Evolutionary conservation across 306 rosid genomes (phyloP).

Genomic region (Chamaecrista fasciculata): DNA sequence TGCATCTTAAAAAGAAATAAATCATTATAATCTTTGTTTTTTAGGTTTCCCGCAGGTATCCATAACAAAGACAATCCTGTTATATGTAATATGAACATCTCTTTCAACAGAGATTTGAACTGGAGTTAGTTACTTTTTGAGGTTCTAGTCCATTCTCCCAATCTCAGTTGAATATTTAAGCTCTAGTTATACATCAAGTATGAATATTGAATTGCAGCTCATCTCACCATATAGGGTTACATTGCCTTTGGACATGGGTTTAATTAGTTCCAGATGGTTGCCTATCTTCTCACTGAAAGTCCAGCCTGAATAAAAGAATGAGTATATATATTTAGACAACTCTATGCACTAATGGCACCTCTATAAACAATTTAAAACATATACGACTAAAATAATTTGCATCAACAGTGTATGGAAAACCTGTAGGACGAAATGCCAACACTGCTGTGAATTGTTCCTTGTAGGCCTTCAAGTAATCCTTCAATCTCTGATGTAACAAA

Average conservation of each 20-base stretch:
- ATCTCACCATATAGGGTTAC: constrained; percentile 51
- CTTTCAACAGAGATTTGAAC: too few relatives aligned
- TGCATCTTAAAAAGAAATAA: constrained; percentile 6
- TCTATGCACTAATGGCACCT: constrained; percentile 5
- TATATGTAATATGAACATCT: too few relatives aligned
- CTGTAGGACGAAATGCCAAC: constrained; percentile 63
- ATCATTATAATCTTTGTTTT: too few relatives aligned
- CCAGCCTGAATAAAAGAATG: constrained; percentile 42
- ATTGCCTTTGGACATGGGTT: constrained; percentile 49
- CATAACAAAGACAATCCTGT: too few relatives aligned
- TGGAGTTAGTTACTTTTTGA: too few relatives aligned
- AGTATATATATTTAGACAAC: not conserved
- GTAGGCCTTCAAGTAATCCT: constrained; percentile 50
- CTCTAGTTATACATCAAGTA: constrained; percentile 24
- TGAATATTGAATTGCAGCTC: constrained; percentile 22
- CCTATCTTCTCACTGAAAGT: constrained; percentile 48
- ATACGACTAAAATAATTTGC: constrained; percentile 10
- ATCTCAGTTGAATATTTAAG: too few relatives aligned
- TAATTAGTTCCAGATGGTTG: constrained; percentile 46
- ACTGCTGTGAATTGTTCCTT: constrained; percentile 42
- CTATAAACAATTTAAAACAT: not conserved
- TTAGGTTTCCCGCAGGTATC: too few relatives aligned
- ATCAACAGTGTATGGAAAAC: constrained; percentile 25
- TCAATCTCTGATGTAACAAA: constrained; percentile 39
- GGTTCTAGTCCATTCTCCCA: too few relatives aligned